These are phyloP conservation scores for Artemisia annua DNA, from an alignment of 129 eudicot species.

Conservation along the genomic window DNA sequence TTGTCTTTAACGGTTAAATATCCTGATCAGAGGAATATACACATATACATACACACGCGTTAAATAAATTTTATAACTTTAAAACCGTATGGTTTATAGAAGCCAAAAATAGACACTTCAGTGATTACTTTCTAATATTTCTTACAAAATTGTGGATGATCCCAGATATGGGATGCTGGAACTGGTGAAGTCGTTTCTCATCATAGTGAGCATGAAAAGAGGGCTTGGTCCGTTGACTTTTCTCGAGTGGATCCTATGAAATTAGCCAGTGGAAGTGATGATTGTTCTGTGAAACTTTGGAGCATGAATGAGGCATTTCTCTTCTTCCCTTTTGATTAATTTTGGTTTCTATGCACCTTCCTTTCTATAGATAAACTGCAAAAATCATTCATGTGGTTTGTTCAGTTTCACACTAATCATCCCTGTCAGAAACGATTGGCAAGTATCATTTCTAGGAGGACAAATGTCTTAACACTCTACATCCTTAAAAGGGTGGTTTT, in stretches of 20 bases:
- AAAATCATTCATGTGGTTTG: too few species aligned
- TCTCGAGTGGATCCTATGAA: constrained; percentile 86
- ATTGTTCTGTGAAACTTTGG: constrained; percentile 89
- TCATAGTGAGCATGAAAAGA: constrained; percentile 62
- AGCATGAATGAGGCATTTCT: constrained; percentile 72
- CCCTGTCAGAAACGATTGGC: too few species aligned
- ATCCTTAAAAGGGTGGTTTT: too few species aligned
- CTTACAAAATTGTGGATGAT: constrained; percentile 30
- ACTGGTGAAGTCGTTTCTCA: constrained; percentile 72
- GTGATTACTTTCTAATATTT: constrained; percentile 7
- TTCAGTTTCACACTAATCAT: too few species aligned
- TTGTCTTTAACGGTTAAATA: too few species aligned
- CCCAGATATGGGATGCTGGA: constrained; percentile 95
- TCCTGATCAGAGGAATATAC: too few species aligned
- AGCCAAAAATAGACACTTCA: background rate
- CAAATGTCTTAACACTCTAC: too few species aligned
- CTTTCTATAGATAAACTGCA: too few species aligned
- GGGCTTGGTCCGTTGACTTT: constrained; percentile 99
- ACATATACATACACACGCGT: background rate
- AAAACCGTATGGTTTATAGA: background rate
- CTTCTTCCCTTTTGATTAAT: background rate
- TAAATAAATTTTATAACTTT: background rate
- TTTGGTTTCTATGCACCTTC: background rate
- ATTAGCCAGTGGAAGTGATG: constrained; percentile 98
- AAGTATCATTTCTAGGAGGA: too few species aligned